Conservation (phyloP, 1,139 yeast genomes). For the Arxiozyma heterogenica region DNA sequence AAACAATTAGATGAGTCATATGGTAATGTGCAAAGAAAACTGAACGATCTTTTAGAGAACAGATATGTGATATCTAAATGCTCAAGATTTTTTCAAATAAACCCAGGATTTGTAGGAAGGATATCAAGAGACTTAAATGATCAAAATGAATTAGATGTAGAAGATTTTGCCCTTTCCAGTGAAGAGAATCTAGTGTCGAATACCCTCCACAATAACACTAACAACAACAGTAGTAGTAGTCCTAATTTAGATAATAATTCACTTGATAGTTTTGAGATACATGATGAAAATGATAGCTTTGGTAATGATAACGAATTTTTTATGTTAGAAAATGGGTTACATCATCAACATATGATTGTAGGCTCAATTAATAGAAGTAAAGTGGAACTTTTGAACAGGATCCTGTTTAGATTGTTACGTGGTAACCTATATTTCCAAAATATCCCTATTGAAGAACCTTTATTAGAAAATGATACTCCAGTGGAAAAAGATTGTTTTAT, state of each 20-base stretch:
- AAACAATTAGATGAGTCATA: slow-evolving; percentile 38
- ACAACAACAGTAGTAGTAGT: neutral
- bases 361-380: slow-evolving; percentile 55
- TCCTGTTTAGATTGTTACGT: slow-evolving; percentile 64
- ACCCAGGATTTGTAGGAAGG: slow-evolving; percentile 27
- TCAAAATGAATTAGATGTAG: slow-evolving; percentile 13
- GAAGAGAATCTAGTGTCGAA: slow-evolving; percentile 26
- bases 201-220: slow-evolving; percentile 6
- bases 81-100: slow-evolving; percentile 34
- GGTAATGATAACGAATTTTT: slow-evolving; percentile 11
- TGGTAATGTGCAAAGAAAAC: slow-evolving; percentile 33
- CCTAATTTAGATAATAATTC: neutral
- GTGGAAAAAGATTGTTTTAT: slow-evolving; percentile 53
- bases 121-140: slow-evolving; percentile 16
- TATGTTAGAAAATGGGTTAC: slow-evolving; percentile 28
- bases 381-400: slow-evolving; percentile 51
- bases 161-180: slow-evolving; percentile 21
- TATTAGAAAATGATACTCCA: slow-evolving; percentile 33
- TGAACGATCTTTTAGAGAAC: slow-evolving; percentile 37
- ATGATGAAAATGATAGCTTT: slow-evolving; percentile 5
- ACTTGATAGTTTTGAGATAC: slow-evolving; percentile 1
- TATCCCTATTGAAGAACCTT: slow-evolving; percentile 46
- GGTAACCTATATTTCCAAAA: slow-evolving; percentile 63
- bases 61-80: slow-evolving; percentile 41
- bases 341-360: slow-evolving; percentile 36